Percentiles rank a stretch among this genome's conserved stretches.
Evolutionary conservation across 2,329 filamentous ascomycete species (phyloP).

Genomic region (Ophiocordyceps camponoti-floridani): DNA sequence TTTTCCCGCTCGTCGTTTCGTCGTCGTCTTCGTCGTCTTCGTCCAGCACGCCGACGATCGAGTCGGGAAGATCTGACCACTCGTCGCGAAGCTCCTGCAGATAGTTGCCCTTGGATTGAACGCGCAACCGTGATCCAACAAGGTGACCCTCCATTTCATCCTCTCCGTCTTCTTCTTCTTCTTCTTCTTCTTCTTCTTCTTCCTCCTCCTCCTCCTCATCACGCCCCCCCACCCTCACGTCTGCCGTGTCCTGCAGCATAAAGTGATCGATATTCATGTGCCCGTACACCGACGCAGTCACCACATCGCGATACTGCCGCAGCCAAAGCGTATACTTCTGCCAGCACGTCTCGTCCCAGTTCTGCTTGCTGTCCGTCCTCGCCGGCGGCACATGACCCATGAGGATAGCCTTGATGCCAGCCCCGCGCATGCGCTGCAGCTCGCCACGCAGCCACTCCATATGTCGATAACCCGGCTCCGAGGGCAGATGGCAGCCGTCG

Average conservation of each 20-base stretch:
- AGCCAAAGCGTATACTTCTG: constrained; percentile 92
- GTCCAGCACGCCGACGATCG: constrained; percentile 11
- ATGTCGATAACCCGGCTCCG: constrained; percentile 81
- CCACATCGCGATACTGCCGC: constrained; percentile 76
- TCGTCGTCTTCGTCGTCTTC: constrained; percentile 6
- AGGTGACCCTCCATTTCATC: constrained; percentile 9
- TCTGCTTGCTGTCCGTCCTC: constrained; percentile 63
- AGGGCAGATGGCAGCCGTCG: constrained; percentile 64
- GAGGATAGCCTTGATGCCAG: constrained; percentile 85
- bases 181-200: neutral
- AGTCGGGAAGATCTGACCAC: constrained; percentile 61
- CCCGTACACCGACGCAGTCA: constrained; percentile 64
- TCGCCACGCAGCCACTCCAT: constrained; percentile 93
- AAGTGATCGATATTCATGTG: constrained; percentile 99
- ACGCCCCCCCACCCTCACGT: constrained; percentile 39
- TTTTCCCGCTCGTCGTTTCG: constrained; percentile 13
- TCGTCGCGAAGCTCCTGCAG: constrained; percentile 55
- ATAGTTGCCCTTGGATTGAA: constrained; percentile 50
- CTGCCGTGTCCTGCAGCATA: constrained; percentile 68
- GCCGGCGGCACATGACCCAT: constrained; percentile 91
- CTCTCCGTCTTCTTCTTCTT: constrained; percentile 7
- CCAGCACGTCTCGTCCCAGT: constrained; percentile 96
- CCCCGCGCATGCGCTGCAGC: constrained; percentile 61
- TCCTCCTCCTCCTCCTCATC: neutral
- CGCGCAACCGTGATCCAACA: constrained; percentile 30